These are phyloP conservation scores for Gracilaria vermiculophylla DNA, from an alignment of 23 red algal genomes.

Conservation along the genomic window DNA sequence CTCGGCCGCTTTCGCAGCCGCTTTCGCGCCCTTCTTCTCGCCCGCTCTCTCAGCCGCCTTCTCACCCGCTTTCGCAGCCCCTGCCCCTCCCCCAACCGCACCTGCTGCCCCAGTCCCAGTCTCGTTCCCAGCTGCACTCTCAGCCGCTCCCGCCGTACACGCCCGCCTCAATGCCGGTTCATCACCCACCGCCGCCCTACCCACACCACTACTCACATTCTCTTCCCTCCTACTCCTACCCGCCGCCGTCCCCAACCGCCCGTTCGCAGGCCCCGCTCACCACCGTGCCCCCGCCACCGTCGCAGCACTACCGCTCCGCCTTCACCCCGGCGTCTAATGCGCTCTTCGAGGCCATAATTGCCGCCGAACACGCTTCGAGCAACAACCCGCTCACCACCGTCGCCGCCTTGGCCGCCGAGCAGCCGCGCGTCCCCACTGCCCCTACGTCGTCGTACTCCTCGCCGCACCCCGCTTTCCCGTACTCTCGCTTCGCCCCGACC, in stretches of 20 bases:
- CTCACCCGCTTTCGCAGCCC: no score
- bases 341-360: neutral
- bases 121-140: neutral
- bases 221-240: no score
- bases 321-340: neutral
- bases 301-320: neutral
- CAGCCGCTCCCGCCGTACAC: neutral
- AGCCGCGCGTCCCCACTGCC: constrained; percentile 2
- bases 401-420: neutral
- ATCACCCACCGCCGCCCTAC: no score
- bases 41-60: no score
- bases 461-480: neutral
- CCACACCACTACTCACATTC: no score
- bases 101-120: neutral
- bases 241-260: neutral
- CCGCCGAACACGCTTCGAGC: neutral
- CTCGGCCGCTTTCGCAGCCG: neutral
- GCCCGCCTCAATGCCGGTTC: neutral
- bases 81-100: neutral
- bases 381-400: neutral
- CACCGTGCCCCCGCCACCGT: neutral
- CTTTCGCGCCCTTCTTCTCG: neutral
- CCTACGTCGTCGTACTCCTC: neutral
- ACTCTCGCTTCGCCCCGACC: neutral
- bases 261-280: neutral